Base-by-base conservation (phyloP, 768 basidiomycete genomes). In the Leucocoprinus sp. region DNA sequence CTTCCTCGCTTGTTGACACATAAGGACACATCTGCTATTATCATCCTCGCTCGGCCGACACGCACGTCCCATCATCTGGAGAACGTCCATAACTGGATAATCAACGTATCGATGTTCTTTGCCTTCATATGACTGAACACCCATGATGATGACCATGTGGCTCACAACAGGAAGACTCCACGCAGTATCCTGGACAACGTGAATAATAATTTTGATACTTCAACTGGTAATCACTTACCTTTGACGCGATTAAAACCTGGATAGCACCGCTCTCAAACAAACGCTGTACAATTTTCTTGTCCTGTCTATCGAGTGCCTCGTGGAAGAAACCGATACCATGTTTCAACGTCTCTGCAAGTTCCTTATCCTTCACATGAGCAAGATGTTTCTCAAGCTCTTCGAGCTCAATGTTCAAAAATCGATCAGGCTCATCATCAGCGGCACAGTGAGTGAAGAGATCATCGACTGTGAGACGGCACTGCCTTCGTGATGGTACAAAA, bases 81-180 rank as follows among this genome's bases (percentile, higher is more conserved):
- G 75, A 5, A 99, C 88, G 55, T 98, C 95, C 76, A 95, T 95
- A 48, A 99, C 92, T 3, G 95, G 93, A 59, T 98, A 97, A 63
- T 98, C 96, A 53, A 93, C 75, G 54, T 99, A 99, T 36, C 96
- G 87, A 59, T 98, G 96, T 56, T 99, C 96, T 64, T 92, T 89
- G 58, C 95, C 95, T 62, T 98, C 93, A 55, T 87, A 98, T 49
- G 65, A 84, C 58, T 99, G 96, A 0, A 97, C 93, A n/a, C 95
- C 95, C 93, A 98, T 97, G 55, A 99, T 91, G 60, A 99, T 83
- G 34, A 97, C 93, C 91, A 98, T 96, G 64, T 96, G 93, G 48
- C 89, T 83, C 0, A 91, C 80, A 14, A 96, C 81, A 0, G 96
- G 93, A 5, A 99, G 70, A 57, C 82, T 91, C 96, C 96, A 99